Evolutionary conservation across 23 red algal genomes (phyloP).

Genomic region (Rhodosorus marinus): DNA sequence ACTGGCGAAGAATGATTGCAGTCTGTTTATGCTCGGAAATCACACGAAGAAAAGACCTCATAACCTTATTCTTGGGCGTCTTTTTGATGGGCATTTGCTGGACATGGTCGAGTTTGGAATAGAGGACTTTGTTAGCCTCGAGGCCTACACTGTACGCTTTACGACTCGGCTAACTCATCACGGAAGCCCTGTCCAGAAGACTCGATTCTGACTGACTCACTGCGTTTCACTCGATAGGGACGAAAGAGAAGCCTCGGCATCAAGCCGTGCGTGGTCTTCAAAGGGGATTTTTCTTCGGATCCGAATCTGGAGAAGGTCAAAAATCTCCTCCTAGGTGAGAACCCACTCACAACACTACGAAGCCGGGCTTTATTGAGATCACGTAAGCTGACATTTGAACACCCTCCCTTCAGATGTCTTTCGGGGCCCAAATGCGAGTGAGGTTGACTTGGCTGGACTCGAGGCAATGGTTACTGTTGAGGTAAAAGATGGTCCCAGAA

Average conservation of each 20-base stretch:
- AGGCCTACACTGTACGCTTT: neutral
- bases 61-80: conserved; percentile 62
- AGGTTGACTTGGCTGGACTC: no score
- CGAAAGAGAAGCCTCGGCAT: conserved; percentile 13
- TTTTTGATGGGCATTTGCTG: conserved; percentile 66
- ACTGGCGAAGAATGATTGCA: conserved; percentile 55
- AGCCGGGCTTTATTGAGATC: no score
- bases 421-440: no score
- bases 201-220: neutral
- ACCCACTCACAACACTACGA: no score
- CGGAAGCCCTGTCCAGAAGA: neutral
- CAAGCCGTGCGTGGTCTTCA: conserved; percentile 48
- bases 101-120: conserved; percentile 96
- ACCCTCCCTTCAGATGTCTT: no score
- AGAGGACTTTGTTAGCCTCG: conserved; percentile 6
- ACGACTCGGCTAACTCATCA: neutral
- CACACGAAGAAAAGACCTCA: conserved; percentile 90
- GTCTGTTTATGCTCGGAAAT: conserved; percentile 60
- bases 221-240: neutral
- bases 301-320: conserved; percentile 7
- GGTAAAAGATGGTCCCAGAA: no score
- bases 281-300: conserved; percentile 25
- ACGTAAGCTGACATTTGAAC: no score
- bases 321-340: conserved; percentile 25
- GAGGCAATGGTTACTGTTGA: no score